Evolutionary conservation across 2,329 filamentous ascomycete genomes (phyloP), one percentile per base, ranked within the genome.

Genomic region (Colletotrichum sp.): DNA sequence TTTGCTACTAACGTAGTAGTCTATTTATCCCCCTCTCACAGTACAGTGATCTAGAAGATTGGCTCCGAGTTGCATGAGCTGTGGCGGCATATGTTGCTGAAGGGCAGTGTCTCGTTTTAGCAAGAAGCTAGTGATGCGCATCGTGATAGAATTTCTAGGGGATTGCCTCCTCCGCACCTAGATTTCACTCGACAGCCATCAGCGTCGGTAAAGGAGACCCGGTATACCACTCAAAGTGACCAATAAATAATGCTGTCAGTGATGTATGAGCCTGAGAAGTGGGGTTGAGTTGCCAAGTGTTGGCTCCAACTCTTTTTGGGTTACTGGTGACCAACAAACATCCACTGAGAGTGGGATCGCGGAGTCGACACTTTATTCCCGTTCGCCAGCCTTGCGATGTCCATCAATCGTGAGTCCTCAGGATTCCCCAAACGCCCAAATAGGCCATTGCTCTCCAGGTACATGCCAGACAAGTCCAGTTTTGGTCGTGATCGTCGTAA

Each of bases 391-490:
- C 44, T 52, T 52, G 44, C 44, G 44, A 21, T 21, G 18, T 8
- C 44, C n/a, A 21, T 21, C n/a, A 52, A 21, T 52, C n/a, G 6
- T 13, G 44, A 4, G n/a, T 2, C n/a, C 10, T 21, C n/a, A 49
- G n/a, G 3, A 49, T 0, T 49, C 10, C 0, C 6, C n/a, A 49
- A 0, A 1, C 10, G n/a, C 44, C 10, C 44, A 52, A 52, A 52
- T 13, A 21, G 44, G 44, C 6, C 44, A 49, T 49, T 4, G 3
- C 0, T 21, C 12, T n/a, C 44, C n/a, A 13, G 10, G 10, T 21
- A 13, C n/a, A 52, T 52, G 44, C 44, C 10, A 21, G 6, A 52
- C 6, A 21, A 21, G 0, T 21, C n/a, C 6, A 8, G 2, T 21
- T 52, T 21, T 21, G n/a, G 44, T 13, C 44, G 0, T 52, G 44